phyloP scores from a whole-genome alignment of 768 basidiomycete species.

The Termitomyces sp. region DNA sequence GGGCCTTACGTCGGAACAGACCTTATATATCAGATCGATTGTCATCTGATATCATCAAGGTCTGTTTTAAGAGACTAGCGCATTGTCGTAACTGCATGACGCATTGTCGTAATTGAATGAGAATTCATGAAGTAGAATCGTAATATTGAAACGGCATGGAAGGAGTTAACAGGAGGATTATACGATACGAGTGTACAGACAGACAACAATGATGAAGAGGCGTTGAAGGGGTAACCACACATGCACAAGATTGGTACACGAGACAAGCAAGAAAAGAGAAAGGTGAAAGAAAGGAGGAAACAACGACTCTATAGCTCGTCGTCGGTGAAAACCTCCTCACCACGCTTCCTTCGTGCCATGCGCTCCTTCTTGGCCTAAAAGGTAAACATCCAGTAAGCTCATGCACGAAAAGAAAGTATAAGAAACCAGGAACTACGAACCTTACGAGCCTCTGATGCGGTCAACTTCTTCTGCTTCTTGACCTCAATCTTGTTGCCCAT shows the following conservation, averaged over 20 bases:
- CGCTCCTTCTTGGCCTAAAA: conserved; percentile 86
- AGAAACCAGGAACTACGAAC: conserved; percentile 23
- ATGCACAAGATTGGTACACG: conserved; percentile 10
- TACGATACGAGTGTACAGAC: conserved; percentile 14
- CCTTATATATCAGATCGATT: no score
- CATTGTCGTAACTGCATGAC: no score
- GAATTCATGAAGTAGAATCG: conserved; percentile 7
- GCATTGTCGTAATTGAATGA: not conserved
- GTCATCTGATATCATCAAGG: no score
- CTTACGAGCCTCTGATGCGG: conserved; percentile 81
- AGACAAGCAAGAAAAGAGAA: conserved; percentile 4
- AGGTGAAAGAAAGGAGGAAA: conserved; percentile 1
- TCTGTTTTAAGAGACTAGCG: no score
- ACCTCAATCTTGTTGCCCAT: conserved; percentile 95
- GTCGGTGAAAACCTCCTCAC: conserved; percentile 66
- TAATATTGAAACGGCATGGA: conserved; percentile 7
- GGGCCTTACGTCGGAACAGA: no score
- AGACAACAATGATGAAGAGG: conserved; percentile 7
- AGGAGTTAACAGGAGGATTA: conserved; percentile 11
- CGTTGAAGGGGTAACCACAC: conserved; percentile 7
- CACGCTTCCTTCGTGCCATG: conserved; percentile 84
- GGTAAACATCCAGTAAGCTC: conserved; percentile 2
- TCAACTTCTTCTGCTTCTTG: conserved; percentile 86
- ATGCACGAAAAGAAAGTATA: not conserved
- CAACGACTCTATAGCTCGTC: conserved; percentile 49